Percentiles rank a stretch among this genome's conserved stretches.
Evolutionary conservation across 2,329 filamentous ascomycete genomes (phyloP).

Genomic region (Pseudopyricularia cyperi): DNA sequence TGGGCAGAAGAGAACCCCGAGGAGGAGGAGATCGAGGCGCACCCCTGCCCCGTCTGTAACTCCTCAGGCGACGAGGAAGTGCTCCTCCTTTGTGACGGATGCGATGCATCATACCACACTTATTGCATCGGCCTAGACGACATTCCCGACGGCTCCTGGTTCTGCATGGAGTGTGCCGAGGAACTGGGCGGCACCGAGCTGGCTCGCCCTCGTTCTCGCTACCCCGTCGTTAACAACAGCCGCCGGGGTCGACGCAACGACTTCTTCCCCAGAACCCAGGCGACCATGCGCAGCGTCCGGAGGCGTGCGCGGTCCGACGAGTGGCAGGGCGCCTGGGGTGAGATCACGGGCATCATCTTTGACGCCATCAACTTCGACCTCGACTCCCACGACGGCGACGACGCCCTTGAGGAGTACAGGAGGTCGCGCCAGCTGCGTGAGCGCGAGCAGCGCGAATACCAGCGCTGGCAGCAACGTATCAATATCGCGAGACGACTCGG

Average conservation of each 20-base stretch:
- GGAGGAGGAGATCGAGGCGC: conserved; percentile 55
- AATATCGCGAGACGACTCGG: conserved; percentile 72
- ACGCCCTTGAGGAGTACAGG: conserved; percentile 37
- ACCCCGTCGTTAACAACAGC: conserved; percentile 1
- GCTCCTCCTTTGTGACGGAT: conserved; percentile 81
- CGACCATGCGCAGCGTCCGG: conserved; percentile 40
- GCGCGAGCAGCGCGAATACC: conserved; percentile 42
- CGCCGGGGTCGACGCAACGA: conserved; percentile 13
- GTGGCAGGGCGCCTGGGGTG: conserved; percentile 78
- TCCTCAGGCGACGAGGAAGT: conserved; percentile 70
- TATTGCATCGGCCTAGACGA: conserved; percentile 76
- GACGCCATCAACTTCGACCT: conserved; percentile 64
- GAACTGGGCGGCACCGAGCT: conserved; percentile 5
- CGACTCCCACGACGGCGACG: conserved; percentile 75
- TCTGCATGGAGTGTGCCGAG: conserved; percentile 67
- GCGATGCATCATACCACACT: conserved; percentile 80
- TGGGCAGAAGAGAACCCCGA: conserved; percentile 62
- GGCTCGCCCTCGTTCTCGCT: background rate
- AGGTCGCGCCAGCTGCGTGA: conserved; percentile 38
- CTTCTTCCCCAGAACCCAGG: conserved; percentile 41
- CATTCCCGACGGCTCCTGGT: conserved; percentile 72
- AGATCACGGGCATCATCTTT: conserved; percentile 46
- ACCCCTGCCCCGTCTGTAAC: conserved; percentile 76
- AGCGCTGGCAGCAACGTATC: conserved; percentile 73
- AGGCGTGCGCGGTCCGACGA: conserved; percentile 60